phyloP scores from a whole-genome alignment of 306 rosid species.

The Prunus kanzakura region DNA sequence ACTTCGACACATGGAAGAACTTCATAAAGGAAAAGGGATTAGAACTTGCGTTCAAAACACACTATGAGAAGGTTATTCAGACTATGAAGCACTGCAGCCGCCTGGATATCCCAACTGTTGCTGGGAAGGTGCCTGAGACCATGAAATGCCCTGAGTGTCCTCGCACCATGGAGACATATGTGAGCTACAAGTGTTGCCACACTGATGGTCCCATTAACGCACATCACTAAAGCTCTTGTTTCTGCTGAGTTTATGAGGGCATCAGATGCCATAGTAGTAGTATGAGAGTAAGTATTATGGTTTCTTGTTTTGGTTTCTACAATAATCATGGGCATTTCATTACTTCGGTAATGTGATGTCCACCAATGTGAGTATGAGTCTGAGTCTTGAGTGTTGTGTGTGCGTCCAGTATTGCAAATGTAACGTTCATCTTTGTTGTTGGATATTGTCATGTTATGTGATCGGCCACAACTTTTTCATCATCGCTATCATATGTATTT shows the following conservation, averaged over 20 bases:
- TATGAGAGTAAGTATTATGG: background rate
- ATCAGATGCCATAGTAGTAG: too few species aligned
- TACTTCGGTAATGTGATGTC: background rate
- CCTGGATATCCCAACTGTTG: slow-evolving; percentile 38
- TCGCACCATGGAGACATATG: slow-evolving; percentile 50
- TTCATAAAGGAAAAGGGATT: slow-evolving; percentile 30
- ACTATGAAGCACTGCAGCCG: slow-evolving; percentile 27
- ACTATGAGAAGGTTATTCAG: slow-evolving; percentile 19
- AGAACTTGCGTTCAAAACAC: slow-evolving; percentile 26
- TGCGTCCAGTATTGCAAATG: too few species aligned
- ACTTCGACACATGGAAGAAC: slow-evolving; percentile 47
- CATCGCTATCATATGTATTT: too few species aligned
- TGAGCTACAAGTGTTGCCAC: slow-evolving; percentile 69
- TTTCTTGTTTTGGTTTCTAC: background rate
- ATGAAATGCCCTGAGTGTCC: slow-evolving; percentile 60
- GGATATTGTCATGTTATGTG: too few species aligned
- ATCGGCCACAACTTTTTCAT: too few species aligned
- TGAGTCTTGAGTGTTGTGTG: too few species aligned
- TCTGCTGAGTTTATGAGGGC: background rate
- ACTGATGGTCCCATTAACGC: slow-evolving; percentile 17
- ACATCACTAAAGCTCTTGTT: background rate
- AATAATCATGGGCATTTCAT: background rate
- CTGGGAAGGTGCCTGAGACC: slow-evolving; percentile 46
- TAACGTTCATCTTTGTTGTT: too few species aligned
- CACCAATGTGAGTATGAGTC: background rate